Conservation (phyloP, 2,329 filamentous ascomycete species). For the Trichoderma sp. region DNA sequence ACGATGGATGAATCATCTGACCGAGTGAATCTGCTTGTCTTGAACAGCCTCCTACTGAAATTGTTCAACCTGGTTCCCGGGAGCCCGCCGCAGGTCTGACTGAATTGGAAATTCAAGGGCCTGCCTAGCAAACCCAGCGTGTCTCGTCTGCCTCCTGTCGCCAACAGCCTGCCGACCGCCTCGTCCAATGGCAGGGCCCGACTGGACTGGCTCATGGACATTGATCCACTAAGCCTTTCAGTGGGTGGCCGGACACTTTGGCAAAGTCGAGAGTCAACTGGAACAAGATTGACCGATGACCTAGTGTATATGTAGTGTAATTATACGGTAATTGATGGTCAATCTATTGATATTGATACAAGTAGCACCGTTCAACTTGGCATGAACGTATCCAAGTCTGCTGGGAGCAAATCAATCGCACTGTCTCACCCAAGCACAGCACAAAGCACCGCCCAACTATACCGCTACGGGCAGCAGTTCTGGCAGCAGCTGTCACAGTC, state of each 20-base stretch:
- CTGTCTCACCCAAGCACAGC: not conserved
- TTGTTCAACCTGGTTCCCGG: not conserved
- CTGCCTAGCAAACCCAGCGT: slow-evolving; percentile 14
- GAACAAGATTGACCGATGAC: not conserved
- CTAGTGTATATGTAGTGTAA: not conserved
- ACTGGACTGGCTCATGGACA: not conserved
- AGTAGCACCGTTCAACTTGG: not conserved
- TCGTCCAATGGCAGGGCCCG: slow-evolving; percentile 1
- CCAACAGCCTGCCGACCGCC: not conserved
- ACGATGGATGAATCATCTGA: not conserved
- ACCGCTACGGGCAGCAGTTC: not conserved
- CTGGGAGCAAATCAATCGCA: not conserved
- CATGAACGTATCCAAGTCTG: not conserved
- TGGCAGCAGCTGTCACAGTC: not conserved
- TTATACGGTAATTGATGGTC: not conserved
- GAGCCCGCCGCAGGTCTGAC: not conserved
- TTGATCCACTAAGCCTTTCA: not conserved
- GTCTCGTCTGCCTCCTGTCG: slow-evolving; percentile 17
- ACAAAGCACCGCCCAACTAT: not conserved
- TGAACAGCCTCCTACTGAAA: not conserved
- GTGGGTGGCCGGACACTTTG: not conserved
- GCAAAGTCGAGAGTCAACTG: not conserved
- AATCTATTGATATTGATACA: not conserved
- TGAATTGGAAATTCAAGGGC: slow-evolving; percentile 15
- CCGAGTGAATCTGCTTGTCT: not conserved